phyloP scores from a whole-genome alignment of 306 rosid genomes.

The Morella rubra region DNA sequence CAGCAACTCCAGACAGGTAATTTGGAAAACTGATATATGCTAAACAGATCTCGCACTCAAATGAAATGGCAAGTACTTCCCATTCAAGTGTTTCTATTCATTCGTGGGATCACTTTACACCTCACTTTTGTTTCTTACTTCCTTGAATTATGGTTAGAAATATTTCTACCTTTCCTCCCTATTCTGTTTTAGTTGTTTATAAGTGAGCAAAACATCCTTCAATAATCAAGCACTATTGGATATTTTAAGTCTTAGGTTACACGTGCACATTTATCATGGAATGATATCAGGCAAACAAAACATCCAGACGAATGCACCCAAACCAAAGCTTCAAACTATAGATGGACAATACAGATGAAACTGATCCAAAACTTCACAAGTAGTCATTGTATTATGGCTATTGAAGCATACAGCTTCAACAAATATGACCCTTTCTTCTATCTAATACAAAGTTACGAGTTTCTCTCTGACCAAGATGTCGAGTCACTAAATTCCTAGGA shows the following conservation, averaged over 20 bases:
- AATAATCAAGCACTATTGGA: neutral
- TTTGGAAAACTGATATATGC: conserved; percentile 6
- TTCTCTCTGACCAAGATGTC: neutral
- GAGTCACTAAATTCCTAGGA: no score
- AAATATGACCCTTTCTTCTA: neutral
- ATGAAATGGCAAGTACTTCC: neutral
- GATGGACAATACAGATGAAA: neutral
- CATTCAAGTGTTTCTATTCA: neutral
- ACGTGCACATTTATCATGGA: neutral
- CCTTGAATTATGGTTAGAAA: neutral
- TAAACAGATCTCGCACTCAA: neutral
- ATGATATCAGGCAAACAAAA: neutral
- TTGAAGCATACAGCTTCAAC: no score
- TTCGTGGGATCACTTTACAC: neutral
- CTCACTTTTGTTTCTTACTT: neutral
- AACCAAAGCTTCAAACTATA: neutral
- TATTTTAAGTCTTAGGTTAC: no score
- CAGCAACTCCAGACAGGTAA: conserved; percentile 3
- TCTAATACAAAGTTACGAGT: neutral
- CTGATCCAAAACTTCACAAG: no score
- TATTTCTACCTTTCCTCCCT: neutral
- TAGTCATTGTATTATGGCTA: no score
- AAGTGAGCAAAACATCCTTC: neutral
- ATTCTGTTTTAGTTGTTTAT: neutral
- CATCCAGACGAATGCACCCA: neutral